phyloP scores from a whole-genome alignment of 2,329 filamentous ascomycete species.

The Diaporthe caulivora region DNA sequence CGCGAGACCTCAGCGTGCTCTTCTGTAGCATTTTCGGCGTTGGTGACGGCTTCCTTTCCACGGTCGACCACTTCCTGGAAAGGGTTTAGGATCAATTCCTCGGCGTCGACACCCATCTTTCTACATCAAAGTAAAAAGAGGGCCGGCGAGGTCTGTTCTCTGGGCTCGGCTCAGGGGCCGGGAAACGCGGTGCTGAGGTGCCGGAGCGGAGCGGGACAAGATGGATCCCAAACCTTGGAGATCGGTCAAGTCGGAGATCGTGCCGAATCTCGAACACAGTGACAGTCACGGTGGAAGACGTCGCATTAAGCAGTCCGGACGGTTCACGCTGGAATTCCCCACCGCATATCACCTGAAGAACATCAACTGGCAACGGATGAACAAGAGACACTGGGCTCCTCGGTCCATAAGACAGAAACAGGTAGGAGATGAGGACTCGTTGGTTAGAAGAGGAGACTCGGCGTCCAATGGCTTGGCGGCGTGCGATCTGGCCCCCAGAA shows the following conservation, averaged over 20 bases:
- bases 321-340: neutral
- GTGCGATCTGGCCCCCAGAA: conserved; percentile 17
- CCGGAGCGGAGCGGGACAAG: conserved; percentile 21
- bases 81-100: conserved; percentile 40
- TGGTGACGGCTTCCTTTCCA: conserved; percentile 52
- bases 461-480: conserved; percentile 22
- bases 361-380: neutral
- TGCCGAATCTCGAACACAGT: conserved; percentile 15
- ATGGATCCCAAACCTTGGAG: conserved; percentile 13
- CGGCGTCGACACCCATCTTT: conserved; percentile 42
- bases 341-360: neutral
- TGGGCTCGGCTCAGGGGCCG: conserved; percentile 7
- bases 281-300: conserved; percentile 10
- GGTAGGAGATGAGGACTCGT: neutral
- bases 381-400: neutral
- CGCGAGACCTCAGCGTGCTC: conserved; percentile 43
- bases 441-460: conserved; percentile 18
- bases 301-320: conserved; percentile 2
- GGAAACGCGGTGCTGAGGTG: conserved; percentile 11
- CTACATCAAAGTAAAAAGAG: neutral
- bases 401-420: neutral
- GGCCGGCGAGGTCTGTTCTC: neutral
- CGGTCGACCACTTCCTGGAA: conserved; percentile 48
- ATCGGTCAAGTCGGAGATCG: conserved; percentile 21
- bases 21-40: conserved; percentile 47